Evolutionary conservation across 257 asterid species (phyloP), one percentile per base, ranked within the genome.

Genomic region (Ballota nigra): DNA sequence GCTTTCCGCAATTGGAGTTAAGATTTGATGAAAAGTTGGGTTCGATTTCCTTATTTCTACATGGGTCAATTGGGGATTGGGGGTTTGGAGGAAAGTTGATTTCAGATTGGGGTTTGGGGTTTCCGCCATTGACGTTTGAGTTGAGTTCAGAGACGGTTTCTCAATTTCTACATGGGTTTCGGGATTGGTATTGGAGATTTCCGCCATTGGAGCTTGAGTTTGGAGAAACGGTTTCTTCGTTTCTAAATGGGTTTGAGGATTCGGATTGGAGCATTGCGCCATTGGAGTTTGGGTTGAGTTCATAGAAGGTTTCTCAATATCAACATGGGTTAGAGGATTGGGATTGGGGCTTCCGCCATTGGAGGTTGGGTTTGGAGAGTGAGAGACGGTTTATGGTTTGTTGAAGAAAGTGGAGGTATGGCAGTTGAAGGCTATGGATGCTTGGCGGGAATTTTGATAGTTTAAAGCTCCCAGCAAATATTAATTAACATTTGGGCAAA

Each of bases 101-200:
- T n/a, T n/a, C n/a, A 11, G 72, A 60, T 75, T 84, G 5, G 79
- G 62, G 26, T 6, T 11, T 0, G 60, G 47, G 45, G 22, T 72
- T 20, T 77, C 77, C 75, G 66, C 78, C 70, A 71, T 72, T 11
- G 75, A 56, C 59, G 66, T 51, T 64, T 5, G 33, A 55, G 41
- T 45, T 16, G 29, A n/a, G 60, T 0, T 9, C 61, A 6, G 31
- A 70, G 31, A 9, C 23, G 65, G 65, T 59, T 59, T 19, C 72
- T 79, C 82, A 77, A 84, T 80, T 19, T 86, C 86, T 0, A 86
- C 26, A 18, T 71, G 80, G 24, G 79, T 72, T 28, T 86, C 82
- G 23, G 13, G 72, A 59, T 72, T 84, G 6, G 83, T 62, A 33
- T 2, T 6, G 0, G 40, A 59, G 57, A 16, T 1, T 15, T 41